Conservation (phyloP, 352 stramenopile genomes). For the Globisporangium nunn region DNA sequence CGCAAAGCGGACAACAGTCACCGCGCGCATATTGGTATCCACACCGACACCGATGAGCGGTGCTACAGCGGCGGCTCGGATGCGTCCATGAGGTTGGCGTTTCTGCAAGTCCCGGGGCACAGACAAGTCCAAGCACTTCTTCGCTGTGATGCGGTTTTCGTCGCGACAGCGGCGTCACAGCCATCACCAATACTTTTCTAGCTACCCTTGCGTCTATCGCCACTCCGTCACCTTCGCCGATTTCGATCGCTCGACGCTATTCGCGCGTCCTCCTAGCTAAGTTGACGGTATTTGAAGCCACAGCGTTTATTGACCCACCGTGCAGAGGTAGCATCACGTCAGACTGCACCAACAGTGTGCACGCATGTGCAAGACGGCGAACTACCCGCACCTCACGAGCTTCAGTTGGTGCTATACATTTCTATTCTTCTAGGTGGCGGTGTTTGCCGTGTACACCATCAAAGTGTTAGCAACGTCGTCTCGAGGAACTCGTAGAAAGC, state of each 20-base stretch:
- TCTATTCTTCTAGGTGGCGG: too few species aligned
- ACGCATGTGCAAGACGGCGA: background rate
- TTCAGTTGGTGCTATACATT: background rate
- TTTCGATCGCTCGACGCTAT: background rate
- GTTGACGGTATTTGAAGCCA: background rate
- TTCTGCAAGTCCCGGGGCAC: constrained; percentile 12
- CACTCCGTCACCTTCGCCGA: background rate
- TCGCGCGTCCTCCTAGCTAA: background rate
- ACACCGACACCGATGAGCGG: constrained; percentile 9
- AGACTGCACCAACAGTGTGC: constrained; percentile 2
- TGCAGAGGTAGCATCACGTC: background rate
- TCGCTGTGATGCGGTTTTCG: constrained; percentile 1
- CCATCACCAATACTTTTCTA: background rate
- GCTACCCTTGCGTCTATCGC: background rate
- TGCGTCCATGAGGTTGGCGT: constrained; percentile 14
- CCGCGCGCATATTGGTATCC: constrained; percentile 3
- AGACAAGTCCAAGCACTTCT: constrained; percentile 11
- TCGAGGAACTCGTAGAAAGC: constrained; percentile 46
- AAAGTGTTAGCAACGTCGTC: constrained; percentile 28
- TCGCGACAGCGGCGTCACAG: background rate
- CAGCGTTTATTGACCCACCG: background rate
- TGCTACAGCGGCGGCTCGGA: constrained; percentile 11
- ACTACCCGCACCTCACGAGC: background rate
- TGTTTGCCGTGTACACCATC: background rate
- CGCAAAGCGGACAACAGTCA: constrained; percentile 1